phyloP scores from a whole-genome alignment of 2,329 filamentous ascomycete genomes.

The Xylariaceae sp. region DNA sequence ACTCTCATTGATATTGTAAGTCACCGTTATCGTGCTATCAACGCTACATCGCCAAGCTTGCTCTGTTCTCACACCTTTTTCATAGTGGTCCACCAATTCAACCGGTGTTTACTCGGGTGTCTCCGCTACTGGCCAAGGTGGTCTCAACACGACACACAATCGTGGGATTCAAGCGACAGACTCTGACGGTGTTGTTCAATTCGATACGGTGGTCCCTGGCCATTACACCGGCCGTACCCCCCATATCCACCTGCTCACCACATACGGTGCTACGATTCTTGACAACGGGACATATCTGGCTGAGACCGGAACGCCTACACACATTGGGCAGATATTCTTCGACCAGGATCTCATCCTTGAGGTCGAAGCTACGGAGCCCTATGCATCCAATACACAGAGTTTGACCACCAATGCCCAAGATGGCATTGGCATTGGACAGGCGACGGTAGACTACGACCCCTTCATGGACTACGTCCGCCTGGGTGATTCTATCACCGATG shows the following conservation, averaged over 20 bases:
- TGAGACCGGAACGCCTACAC: conserved; percentile 45
- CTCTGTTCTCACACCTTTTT: no score
- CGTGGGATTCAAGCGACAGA: conserved; percentile 36
- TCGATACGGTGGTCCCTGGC: conserved; percentile 36
- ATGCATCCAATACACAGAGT: conserved; percentile 39
- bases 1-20: conserved; percentile 31
- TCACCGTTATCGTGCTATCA: no score
- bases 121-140: conserved; percentile 22
- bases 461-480: conserved; percentile 55
- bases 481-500: conserved; percentile 46
- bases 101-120: conserved; percentile 40
- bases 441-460: conserved; percentile 51
- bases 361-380: conserved; percentile 46
- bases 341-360: conserved; percentile 50
- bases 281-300: conserved; percentile 44
- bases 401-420: conserved; percentile 50
- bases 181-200: conserved; percentile 34
- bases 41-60: no score
- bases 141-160: conserved; percentile 32
- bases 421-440: conserved; percentile 44
- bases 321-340: conserved; percentile 61
- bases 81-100: conserved; percentile 36
- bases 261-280: conserved; percentile 32
- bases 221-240: conserved; percentile 30
- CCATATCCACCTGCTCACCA: conserved; percentile 35